Conservation (phyloP, 768 basidiomycete species). For the Mycena maculata region DNA sequence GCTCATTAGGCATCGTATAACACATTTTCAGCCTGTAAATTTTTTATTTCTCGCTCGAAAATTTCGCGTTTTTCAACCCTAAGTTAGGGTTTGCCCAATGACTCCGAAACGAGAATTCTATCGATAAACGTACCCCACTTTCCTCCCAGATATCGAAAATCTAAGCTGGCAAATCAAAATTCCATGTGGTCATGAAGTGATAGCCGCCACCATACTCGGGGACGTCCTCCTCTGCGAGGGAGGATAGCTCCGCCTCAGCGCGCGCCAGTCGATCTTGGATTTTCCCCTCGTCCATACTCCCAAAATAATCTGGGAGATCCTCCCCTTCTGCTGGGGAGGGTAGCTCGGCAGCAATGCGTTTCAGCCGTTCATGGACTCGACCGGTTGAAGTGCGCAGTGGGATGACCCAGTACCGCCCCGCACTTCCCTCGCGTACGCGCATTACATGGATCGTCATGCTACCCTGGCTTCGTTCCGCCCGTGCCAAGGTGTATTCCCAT, state of each 20-base stretch:
- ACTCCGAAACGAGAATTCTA: conserved; percentile 13
- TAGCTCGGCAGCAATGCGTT: background rate
- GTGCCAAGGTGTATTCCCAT: background rate
- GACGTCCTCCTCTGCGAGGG: too few species aligned
- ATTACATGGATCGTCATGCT: background rate
- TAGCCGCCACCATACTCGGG: background rate
- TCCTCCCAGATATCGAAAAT: background rate
- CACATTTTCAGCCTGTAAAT: background rate
- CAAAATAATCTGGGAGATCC: background rate
- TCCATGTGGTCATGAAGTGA: background rate
- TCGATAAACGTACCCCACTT: background rate
- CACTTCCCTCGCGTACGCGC: background rate
- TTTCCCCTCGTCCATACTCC: background rate
- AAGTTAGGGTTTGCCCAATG: background rate
- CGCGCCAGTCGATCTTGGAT: too few species aligned
- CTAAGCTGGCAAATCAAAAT: background rate
- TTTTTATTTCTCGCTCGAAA: background rate
- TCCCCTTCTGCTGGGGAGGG: background rate
- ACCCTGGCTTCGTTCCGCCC: conserved; percentile 3
- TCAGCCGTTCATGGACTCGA: background rate
- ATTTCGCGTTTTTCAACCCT: conserved; percentile 7
- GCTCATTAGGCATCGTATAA: background rate
- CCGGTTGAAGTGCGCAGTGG: conserved; percentile 5
- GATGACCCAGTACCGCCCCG: conserved; percentile 1
- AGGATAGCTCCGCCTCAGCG: too few species aligned